Base-by-base conservation (phyloP, 179 eudicot species). In the Nepenthes alata region DNA sequence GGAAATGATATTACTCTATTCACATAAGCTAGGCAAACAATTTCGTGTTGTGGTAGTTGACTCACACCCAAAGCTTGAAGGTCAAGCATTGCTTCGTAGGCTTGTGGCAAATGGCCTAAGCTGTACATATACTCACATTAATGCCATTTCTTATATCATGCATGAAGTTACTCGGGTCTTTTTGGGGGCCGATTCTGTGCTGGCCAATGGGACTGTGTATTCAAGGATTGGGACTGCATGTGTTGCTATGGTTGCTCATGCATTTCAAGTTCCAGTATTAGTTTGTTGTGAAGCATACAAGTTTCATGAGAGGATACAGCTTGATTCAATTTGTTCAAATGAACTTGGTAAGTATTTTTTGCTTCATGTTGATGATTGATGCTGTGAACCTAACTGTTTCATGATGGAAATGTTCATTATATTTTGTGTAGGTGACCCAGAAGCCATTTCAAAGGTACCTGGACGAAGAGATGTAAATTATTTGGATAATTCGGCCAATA, bases 221-320 rank as follows among this genome's bases (percentile, higher is more conserved):
- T 86, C 98, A 14, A 77, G 93, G 74, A 85, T 91, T 68, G 98
- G 96, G 48, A 91, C 98, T 15, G 95, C 98, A 15, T 75, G 80
- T 80, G 90, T 91, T 72, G 96, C 98, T 63, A 91, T 91, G 98
- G 98, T 91, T 75, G 98, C 93, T 68, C 82, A 89, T 80, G 88
- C 87, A 48, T 91, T 85, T 63, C 88, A 74, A 59, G 83, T 91
- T 75, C 98, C 98, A 35, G 98, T 91, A 45, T 64, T 91, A 68
- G 77, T 89, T 59, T 89, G 96, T 61, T 89, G 96, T 76, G 98
- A 91, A 79, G 89, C 98, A 51, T 91, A 89, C 75, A 91, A 91
- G 73, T 91, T 91, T 75, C 95, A 86, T 72, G 96, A 91, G 72
- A 83, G 95, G 70, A 95, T 89, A 62, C 90, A 84, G 55, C 96